These are phyloP conservation scores for Petunia axillaris DNA, from an alignment of 257 asterid species.

Conservation along the genomic window DNA sequence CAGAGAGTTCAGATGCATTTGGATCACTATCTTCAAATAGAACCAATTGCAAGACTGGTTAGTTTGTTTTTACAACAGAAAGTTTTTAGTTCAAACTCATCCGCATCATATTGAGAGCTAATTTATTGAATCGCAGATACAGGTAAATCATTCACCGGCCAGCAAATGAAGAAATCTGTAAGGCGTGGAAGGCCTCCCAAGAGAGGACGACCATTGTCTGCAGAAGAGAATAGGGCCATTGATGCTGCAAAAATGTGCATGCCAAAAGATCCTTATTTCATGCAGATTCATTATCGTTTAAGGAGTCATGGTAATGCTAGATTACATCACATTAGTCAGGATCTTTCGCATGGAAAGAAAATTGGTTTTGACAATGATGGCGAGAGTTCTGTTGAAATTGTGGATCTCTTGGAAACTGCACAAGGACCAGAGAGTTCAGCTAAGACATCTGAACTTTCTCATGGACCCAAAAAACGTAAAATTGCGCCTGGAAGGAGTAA, in stretches of 20 bases:
- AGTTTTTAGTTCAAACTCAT: not conserved
- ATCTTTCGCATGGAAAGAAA: not conserved
- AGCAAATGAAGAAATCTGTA: not conserved
- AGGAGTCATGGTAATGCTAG: conserved; percentile 9
- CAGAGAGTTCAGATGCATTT: not conserved
- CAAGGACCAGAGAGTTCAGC: conserved; percentile 19
- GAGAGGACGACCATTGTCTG: too few relatives aligned
- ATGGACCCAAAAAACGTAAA: not conserved
- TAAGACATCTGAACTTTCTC: conserved; percentile 7
- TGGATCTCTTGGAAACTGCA: not conserved
- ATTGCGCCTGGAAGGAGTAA: not conserved
- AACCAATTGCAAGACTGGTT: not conserved
- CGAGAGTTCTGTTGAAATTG: not conserved
- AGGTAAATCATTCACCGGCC: not conserved
- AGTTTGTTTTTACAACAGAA: not conserved
- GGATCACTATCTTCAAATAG: not conserved
- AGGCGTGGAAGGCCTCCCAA: not conserved
- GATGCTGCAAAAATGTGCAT: not conserved
- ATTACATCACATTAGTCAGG: not conserved
- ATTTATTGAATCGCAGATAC: not conserved
- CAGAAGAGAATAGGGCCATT: too few relatives aligned
- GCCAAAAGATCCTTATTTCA: conserved; percentile 12
- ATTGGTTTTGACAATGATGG: conserved; percentile 17
- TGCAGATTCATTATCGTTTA: not conserved
- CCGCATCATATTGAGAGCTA: not conserved